Percentiles rank a stretch among this genome's conserved stretches.
Evolutionary conservation across 1,139 yeast genomes (phyloP).

Genomic region (Diutina neorugosa): DNA sequence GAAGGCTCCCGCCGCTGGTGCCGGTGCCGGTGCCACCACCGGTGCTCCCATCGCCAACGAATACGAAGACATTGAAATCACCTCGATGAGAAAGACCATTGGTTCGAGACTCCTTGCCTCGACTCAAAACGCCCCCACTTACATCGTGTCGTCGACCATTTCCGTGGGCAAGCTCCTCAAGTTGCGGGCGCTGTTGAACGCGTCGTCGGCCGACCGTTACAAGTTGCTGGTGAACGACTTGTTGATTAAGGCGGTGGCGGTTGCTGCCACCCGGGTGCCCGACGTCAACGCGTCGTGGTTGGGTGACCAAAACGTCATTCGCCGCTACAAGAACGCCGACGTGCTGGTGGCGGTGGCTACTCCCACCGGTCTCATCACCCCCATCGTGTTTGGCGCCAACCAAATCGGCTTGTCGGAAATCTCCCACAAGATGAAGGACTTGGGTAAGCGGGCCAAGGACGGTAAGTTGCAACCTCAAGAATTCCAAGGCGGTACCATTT

Average conservation of each 20-base stretch:
- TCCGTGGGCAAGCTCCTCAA: slow-evolving; percentile 85
- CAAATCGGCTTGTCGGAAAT: slow-evolving; percentile 74
- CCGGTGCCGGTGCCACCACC: slow-evolving; percentile 31
- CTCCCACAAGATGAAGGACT: slow-evolving; percentile 76
- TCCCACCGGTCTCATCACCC: slow-evolving; percentile 94
- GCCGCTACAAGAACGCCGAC: slow-evolving; percentile 87
- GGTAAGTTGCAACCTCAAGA: slow-evolving; percentile 91
- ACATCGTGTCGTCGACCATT: slow-evolving; percentile 77
- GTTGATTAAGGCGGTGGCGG: slow-evolving; percentile 86
- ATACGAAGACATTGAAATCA: slow-evolving; percentile 74
- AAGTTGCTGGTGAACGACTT: slow-evolving; percentile 90
- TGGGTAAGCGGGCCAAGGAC: slow-evolving; percentile 92
- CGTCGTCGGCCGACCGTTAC: slow-evolving; percentile 76
- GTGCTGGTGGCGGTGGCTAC: slow-evolving; percentile 98
- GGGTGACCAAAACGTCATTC: slow-evolving; percentile 77
- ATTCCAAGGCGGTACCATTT: slow-evolving; percentile 98
- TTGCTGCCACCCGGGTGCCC: slow-evolving; percentile 84
- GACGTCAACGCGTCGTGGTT: slow-evolving; percentile 92
- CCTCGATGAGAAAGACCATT: slow-evolving; percentile 89
- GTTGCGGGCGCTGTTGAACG: slow-evolving; percentile 82
- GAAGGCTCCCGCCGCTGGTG: slow-evolving; percentile 24
- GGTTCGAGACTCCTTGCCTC: slow-evolving; percentile 83
- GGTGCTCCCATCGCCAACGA: slow-evolving; percentile 43
- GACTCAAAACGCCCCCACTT: slow-evolving; percentile 79
- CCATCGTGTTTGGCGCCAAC: slow-evolving; percentile 83